These are phyloP conservation scores for Wickerhamiella siamensis DNA, from an alignment of 805 yeast genomes.

Conservation along the genomic window DNA sequence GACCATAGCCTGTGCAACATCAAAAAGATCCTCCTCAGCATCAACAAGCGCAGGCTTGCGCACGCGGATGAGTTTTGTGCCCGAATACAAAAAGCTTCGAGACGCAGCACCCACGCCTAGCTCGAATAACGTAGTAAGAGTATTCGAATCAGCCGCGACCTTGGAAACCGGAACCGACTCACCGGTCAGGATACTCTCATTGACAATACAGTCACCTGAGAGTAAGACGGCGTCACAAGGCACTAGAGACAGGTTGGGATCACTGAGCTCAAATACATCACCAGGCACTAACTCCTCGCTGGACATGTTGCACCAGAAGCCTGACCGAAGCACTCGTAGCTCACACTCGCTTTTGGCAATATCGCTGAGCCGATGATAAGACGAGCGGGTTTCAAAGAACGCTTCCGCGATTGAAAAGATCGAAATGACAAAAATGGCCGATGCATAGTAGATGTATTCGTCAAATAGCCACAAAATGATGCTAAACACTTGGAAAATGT, in stretches of 20 bases:
- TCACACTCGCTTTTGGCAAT: slow-evolving; percentile 65
- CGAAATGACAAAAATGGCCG: slow-evolving; percentile 80
- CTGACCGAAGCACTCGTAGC: slow-evolving; percentile 81
- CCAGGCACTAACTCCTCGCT: slow-evolving; percentile 87
- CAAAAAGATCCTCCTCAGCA: slow-evolving; percentile 33
- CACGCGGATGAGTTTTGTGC: slow-evolving; percentile 78
- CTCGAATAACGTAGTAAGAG: slow-evolving; percentile 40
- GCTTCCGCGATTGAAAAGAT: slow-evolving; percentile 66
- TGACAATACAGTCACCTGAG: slow-evolving; percentile 90
- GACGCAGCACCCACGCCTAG: slow-evolving; percentile 23
- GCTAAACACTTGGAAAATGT: slow-evolving; percentile 86
- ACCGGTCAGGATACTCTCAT: slow-evolving; percentile 96
- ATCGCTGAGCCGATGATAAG: slow-evolving; percentile 55
- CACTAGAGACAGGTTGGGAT: slow-evolving; percentile 54
- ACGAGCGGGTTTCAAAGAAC: slow-evolving; percentile 67
- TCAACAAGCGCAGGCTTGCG: slow-evolving; percentile 43
- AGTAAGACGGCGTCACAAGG: slow-evolving; percentile 85
- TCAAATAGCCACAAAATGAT: slow-evolving; percentile 85
- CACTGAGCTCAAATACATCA: slow-evolving; percentile 83
- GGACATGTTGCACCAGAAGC: slow-evolving; percentile 72
- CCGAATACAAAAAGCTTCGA: slow-evolving; percentile 51
- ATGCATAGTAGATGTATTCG: slow-evolving; percentile 84
- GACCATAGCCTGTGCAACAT: slow-evolving; percentile 75
- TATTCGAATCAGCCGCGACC: slow-evolving; percentile 45
- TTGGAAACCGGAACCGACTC: slow-evolving; percentile 96